Evolutionary conservation across 176 grass and related monocot genomes (phyloP).

Genomic region (Aegilops umbellulata): DNA sequence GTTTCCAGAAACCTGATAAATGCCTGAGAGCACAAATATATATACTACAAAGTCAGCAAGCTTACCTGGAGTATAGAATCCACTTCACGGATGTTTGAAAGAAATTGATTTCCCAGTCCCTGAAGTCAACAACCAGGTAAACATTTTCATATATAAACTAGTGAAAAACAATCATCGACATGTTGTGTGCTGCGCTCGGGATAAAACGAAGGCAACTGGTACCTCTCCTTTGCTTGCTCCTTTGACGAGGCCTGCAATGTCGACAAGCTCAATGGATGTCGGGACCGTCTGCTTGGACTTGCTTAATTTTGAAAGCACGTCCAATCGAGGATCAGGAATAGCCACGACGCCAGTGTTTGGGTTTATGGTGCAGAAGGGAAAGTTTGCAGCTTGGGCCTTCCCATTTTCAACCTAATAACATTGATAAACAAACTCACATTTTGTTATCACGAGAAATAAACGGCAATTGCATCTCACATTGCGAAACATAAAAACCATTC

Average conservation of each 20-base stretch:
- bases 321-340: slow-evolving; percentile 75
- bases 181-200: not conserved
- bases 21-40: slow-evolving; percentile 1
- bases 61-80: slow-evolving; percentile 98
- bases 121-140: slow-evolving; percentile 39
- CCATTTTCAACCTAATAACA: slow-evolving; percentile 85
- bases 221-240: slow-evolving; percentile 99
- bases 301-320: slow-evolving; percentile 73
- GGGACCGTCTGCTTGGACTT: slow-evolving; percentile 80
- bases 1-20: slow-evolving; percentile 4
- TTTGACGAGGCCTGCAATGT: slow-evolving; percentile 97
- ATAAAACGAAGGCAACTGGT: not conserved
- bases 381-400: slow-evolving; percentile 94
- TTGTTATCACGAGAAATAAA: not conserved
- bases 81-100: slow-evolving; percentile 98
- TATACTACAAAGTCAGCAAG: not conserved
- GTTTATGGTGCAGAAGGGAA: slow-evolving; percentile 95
- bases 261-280: slow-evolving; percentile 92
- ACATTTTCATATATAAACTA: not conserved
- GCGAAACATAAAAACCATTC: not conserved
- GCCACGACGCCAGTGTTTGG: slow-evolving; percentile 85
- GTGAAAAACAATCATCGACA: not conserved
- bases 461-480: not conserved
- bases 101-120: slow-evolving; percentile 97
- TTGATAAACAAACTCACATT: not conserved